Percentiles rank a stretch among this genome's conserved stretches.
These are phyloP conservation scores for Coniella vitis DNA, from an alignment of 2,329 filamentous ascomycete genomes.

Conservation along the genomic window DNA sequence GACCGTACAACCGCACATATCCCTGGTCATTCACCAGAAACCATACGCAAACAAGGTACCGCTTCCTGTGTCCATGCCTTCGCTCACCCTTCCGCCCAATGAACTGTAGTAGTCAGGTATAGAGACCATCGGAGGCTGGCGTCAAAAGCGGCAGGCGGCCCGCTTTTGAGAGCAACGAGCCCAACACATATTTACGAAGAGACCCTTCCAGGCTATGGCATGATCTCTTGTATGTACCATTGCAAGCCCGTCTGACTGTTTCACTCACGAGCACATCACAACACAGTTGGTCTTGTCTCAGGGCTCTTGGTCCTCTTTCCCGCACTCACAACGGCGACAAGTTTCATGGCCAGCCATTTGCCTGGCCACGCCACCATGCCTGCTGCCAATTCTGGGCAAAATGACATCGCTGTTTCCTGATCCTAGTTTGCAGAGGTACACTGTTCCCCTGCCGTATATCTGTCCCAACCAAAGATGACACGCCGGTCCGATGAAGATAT, in stretches of 20 bases:
- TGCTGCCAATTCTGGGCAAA: constrained; percentile 16
- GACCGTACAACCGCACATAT: constrained; percentile 5
- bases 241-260: constrained; percentile 12
- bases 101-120: background rate
- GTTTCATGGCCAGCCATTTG: constrained; percentile 7
- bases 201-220: constrained; percentile 9
- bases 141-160: background rate
- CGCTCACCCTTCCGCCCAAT: constrained; percentile 4
- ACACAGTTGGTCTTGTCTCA: constrained; percentile 16
- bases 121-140: constrained; percentile 2
- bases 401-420: constrained; percentile 18
- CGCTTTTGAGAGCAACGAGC: background rate
- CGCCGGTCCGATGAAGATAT: constrained; percentile 20
- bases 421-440: constrained; percentile 16
- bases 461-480: constrained; percentile 20
- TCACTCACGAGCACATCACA: constrained; percentile 4
- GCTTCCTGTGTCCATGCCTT: background rate
- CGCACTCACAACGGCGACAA: constrained; percentile 11
- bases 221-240: constrained; percentile 11
- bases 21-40: constrained; percentile 9
- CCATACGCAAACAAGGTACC: constrained; percentile 12
- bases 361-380: constrained; percentile 11
- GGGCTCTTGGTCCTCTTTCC: constrained; percentile 10
- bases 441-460: constrained; percentile 17
- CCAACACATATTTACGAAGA: constrained; percentile 13